phyloP scores from a whole-genome alignment of 768 basidiomycete genomes.

The Auricularia auricula-judae region DNA sequence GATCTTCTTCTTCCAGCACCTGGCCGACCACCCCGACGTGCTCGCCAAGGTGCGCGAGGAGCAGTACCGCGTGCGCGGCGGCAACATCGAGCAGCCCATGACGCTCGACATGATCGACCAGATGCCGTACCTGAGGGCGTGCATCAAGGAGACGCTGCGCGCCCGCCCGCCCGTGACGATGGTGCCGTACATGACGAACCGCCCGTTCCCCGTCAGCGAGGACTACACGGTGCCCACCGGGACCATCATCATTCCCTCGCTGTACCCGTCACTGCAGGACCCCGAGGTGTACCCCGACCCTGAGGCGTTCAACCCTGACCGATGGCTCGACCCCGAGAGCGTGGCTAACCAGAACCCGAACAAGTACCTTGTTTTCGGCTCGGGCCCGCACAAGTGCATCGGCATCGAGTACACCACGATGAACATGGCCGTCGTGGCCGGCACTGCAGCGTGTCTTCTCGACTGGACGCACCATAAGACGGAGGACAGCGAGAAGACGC shows the following conservation, averaged over 20 bases:
- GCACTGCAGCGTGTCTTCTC: conserved; percentile 67
- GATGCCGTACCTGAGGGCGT: conserved; percentile 87
- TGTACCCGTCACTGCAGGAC: conserved; percentile 91
- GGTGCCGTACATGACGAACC: conserved; percentile 90
- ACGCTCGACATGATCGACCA: conserved; percentile 84
- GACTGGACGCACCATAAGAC: conserved; percentile 87
- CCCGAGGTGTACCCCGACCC: conserved; percentile 79
- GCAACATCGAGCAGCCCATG: conserved; percentile 63
- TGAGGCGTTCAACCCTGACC: conserved; percentile 72
- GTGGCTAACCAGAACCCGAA: conserved; percentile 75
- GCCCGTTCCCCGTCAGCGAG: conserved; percentile 84
- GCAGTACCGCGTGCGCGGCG: conserved; percentile 72
- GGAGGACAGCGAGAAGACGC: conserved; percentile 62
- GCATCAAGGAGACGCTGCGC: conserved; percentile 88
- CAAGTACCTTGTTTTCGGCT: conserved; percentile 94
- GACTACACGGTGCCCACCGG: conserved; percentile 85
- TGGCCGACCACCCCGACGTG: conserved; percentile 85
- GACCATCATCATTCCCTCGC: conserved; percentile 91
- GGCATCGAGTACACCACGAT: conserved; percentile 86
- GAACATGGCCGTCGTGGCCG: conserved; percentile 81
- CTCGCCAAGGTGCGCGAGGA: conserved; percentile 84
- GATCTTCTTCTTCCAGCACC: conserved; percentile 93
- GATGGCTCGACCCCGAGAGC: conserved; percentile 81
- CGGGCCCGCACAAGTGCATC: conserved; percentile 87
- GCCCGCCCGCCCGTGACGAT: conserved; percentile 92